Conservation (phyloP, 2,329 filamentous ascomycete genomes). For the Fusarium piperis region DNA sequence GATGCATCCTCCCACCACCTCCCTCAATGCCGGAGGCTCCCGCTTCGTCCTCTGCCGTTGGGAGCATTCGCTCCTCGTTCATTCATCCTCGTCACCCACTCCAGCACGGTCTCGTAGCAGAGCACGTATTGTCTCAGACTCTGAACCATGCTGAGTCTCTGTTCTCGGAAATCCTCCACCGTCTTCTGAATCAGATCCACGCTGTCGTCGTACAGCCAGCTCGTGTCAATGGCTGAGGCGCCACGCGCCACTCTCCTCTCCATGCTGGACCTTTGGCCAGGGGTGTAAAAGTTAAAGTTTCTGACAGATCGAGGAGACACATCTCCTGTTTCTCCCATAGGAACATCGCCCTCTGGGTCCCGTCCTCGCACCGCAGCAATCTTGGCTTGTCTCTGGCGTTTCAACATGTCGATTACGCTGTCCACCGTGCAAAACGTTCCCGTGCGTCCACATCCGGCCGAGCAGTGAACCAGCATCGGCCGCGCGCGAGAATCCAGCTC, state of each 20-base stretch:
- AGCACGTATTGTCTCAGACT: slow-evolving; percentile 92
- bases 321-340: slow-evolving; percentile 51
- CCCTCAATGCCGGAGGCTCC: slow-evolving; percentile 44
- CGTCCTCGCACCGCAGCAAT: slow-evolving; percentile 26
- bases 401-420: slow-evolving; percentile 94
- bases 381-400: slow-evolving; percentile 73
- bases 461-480: slow-evolving; percentile 93
- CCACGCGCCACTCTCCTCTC: slow-evolving; percentile 22
- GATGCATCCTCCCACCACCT: slow-evolving; percentile 18
- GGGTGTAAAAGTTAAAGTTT: slow-evolving; percentile 36
- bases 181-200: slow-evolving; percentile 86
- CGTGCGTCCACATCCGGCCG: slow-evolving; percentile 93
- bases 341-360: slow-evolving; percentile 56
- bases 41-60: slow-evolving; percentile 43
- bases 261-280: slow-evolving; percentile 22
- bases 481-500: slow-evolving; percentile 62
- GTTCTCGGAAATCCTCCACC: slow-evolving; percentile 88
- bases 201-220: slow-evolving; percentile 75
- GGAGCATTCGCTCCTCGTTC: slow-evolving; percentile 40
- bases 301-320: slow-evolving; percentile 43
- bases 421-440: slow-evolving; percentile 98
- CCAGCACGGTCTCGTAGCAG: slow-evolving; percentile 93
- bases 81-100: slow-evolving; percentile 75
- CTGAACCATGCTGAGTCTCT: slow-evolving; percentile 96
- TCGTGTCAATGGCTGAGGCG: slow-evolving; percentile 53